These are phyloP conservation scores for Xylaria sp. DNA, from an alignment of 2,329 filamentous ascomycete species.

Conservation along the genomic window DNA sequence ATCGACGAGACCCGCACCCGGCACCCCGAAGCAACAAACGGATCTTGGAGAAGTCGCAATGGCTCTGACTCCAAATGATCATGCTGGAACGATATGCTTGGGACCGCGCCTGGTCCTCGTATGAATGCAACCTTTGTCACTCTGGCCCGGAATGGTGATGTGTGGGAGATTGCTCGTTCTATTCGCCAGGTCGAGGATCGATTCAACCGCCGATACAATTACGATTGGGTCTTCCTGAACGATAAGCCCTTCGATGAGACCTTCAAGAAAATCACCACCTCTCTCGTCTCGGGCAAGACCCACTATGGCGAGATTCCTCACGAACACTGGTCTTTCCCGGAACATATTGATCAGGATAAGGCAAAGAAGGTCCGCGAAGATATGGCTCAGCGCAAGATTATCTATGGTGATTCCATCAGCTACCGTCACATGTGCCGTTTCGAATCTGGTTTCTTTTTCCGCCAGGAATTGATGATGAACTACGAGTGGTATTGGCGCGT, in stretches of 20 bases:
- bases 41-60: constrained; percentile 54
- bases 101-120: constrained; percentile 68
- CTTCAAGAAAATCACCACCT: constrained; percentile 90
- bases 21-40: constrained; percentile 42
- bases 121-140: constrained; percentile 99
- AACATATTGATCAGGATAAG: constrained; percentile 94
- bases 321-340: constrained; percentile 97
- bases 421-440: constrained; percentile 99
- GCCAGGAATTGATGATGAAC: constrained; percentile 88
- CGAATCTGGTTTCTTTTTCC: constrained; percentile 99
- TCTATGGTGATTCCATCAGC: constrained; percentile 95
- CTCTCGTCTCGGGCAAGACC: constrained; percentile 90
- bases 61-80: constrained; percentile 57
- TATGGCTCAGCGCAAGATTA: constrained; percentile 93
- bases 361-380: constrained; percentile 89
- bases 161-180: constrained; percentile 96
- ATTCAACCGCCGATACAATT: constrained; percentile 96
- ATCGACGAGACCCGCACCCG: constrained; percentile 35
- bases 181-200: constrained; percentile 97
- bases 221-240: constrained; percentile 99
- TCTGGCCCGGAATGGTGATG: constrained; percentile 86
- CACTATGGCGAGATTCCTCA: constrained; percentile 87
- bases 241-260: constrained; percentile 91
- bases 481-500: constrained; percentile 99
- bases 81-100: constrained; percentile 57